Conservation (phyloP, 345 rosid genomes). For the Brassica nigra region DNA sequence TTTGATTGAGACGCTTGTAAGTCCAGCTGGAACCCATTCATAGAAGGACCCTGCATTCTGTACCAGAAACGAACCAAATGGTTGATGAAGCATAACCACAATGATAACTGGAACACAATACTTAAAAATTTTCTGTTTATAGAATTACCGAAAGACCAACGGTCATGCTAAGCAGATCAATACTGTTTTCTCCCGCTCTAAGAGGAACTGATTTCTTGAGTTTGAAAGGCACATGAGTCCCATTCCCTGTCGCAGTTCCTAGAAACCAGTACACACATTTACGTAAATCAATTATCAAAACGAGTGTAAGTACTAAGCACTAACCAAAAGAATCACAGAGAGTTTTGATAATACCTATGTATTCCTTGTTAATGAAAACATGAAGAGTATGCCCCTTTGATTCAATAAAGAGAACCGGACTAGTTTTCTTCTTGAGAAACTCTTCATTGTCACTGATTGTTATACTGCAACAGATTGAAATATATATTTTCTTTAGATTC, state of each 20-base stretch:
- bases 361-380: slow-evolving; percentile 73
- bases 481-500: slow-evolving; percentile 22
- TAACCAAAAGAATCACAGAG: slow-evolving; percentile 19
- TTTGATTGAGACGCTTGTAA: slow-evolving; percentile 67
- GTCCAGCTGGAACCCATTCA: slow-evolving; percentile 81
- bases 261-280: slow-evolving; percentile 26
- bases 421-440: slow-evolving; percentile 59
- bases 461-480: slow-evolving; percentile 50
- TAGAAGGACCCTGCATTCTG: slow-evolving; percentile 90
- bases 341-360: slow-evolving; percentile 51
- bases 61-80: slow-evolving; percentile 24
- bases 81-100: background rate
- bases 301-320: background rate
- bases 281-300: background rate
- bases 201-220: slow-evolving; percentile 63
- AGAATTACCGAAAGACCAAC: slow-evolving; percentile 81
- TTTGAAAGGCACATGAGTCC: slow-evolving; percentile 60
- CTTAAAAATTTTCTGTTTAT: background rate
- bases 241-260: slow-evolving; percentile 85
- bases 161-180: slow-evolving; percentile 79
- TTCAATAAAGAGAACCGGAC: slow-evolving; percentile 67
- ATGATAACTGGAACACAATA: background rate
- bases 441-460: slow-evolving; percentile 55
- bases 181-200: slow-evolving; percentile 73
- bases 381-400: slow-evolving; percentile 94